Conservation (phyloP, 1,139 yeast species). For the Pichia kudriavzevii region DNA sequence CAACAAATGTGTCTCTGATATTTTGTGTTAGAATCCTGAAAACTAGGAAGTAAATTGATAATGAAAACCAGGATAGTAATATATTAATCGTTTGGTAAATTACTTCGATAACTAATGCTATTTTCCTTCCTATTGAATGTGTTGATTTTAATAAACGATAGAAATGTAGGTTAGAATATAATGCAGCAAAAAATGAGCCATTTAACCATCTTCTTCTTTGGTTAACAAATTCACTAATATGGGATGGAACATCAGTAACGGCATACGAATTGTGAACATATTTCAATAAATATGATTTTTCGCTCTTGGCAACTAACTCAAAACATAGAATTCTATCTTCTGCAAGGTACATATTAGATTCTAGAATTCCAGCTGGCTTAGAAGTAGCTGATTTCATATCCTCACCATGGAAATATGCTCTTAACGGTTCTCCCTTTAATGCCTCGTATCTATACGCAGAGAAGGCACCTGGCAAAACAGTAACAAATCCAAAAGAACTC, state of each 20-base stretch:
- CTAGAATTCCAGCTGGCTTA: slow-evolving; percentile 55
- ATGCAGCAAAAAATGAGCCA: slow-evolving; percentile 79
- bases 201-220: slow-evolving; percentile 83
- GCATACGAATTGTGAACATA: slow-evolving; percentile 75
- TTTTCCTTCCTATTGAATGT: slow-evolving; percentile 54
- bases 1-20: slow-evolving; percentile 33
- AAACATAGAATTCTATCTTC: slow-evolving; percentile 80
- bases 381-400: slow-evolving; percentile 50
- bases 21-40: slow-evolving; percentile 58
- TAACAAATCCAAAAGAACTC: slow-evolving; percentile 71
- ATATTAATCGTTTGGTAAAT: slow-evolving; percentile 60
- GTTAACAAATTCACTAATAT: slow-evolving; percentile 60
- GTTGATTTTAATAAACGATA: slow-evolving; percentile 59
- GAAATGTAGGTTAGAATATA: slow-evolving; percentile 66
- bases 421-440: slow-evolving; percentile 67
- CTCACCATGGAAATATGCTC: slow-evolving; percentile 77
- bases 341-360: slow-evolving; percentile 76
- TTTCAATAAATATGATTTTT: slow-evolving; percentile 52
- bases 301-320: slow-evolving; percentile 68
- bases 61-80: slow-evolving; percentile 68
- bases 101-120: slow-evolving; percentile 60
- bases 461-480: slow-evolving; percentile 81
- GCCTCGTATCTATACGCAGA: slow-evolving; percentile 78
- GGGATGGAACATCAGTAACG: slow-evolving; percentile 78
- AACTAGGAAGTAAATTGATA: slow-evolving; percentile 69